These are phyloP conservation scores for Solanum sejunctum DNA, from an alignment of 257 asterid species.

Conservation along the genomic window DNA sequence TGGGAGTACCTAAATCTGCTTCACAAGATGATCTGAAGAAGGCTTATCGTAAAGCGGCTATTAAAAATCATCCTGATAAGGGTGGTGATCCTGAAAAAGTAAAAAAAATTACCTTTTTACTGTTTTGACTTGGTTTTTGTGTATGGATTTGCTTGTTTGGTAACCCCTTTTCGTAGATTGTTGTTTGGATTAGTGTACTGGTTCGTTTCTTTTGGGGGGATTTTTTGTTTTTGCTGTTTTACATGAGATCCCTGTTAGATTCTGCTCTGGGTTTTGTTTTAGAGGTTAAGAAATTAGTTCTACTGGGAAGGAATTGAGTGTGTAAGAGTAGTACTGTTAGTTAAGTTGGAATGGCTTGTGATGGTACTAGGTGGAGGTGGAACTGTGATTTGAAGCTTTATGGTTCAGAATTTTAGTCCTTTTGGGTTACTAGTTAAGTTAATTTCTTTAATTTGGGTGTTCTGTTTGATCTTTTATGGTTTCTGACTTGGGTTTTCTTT, in stretches of 20 bases:
- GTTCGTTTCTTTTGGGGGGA: background rate
- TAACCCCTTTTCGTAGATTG: background rate
- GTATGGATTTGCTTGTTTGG: background rate
- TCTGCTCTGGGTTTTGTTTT: background rate
- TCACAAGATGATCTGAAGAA: slow-evolving; percentile 11
- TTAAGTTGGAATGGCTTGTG: background rate
- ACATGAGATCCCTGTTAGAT: background rate
- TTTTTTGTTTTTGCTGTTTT: background rate
- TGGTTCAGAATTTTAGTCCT: background rate
- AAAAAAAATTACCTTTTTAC: background rate
- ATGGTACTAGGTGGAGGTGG: background rate
- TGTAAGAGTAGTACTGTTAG: no score
- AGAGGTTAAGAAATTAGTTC: background rate
- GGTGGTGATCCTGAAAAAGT: slow-evolving; percentile 17
- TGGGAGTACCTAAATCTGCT: slow-evolving; percentile 6
- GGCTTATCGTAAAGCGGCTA: slow-evolving; percentile 9
- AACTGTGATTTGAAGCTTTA: background rate
- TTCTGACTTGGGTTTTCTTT: background rate
- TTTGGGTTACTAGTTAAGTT: background rate
- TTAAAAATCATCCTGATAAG: slow-evolving; percentile 14
- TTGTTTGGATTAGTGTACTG: background rate
- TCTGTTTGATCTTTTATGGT: background rate
- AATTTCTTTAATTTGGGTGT: background rate
- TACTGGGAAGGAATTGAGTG: background rate
- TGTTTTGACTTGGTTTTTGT: background rate